Evolutionary conservation across 2,329 filamentous ascomycete genomes (phyloP).

Genomic region (Pestalotiopsis fici): DNA sequence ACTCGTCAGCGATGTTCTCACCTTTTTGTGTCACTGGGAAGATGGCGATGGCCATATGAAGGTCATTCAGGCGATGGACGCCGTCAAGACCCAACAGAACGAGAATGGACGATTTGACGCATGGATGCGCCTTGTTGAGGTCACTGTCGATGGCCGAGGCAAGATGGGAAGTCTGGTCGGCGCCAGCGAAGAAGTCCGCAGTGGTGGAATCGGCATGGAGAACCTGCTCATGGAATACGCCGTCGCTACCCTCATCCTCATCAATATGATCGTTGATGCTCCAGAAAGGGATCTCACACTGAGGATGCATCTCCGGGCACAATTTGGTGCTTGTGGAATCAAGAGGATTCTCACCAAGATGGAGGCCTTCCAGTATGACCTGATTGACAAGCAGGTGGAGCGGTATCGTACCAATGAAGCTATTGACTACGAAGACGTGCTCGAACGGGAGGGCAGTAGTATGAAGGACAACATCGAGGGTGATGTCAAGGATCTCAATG

Average conservation of each 20-base stretch:
- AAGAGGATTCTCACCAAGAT: conserved; percentile 94
- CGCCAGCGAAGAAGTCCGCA: conserved; percentile 93
- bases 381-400: conserved; percentile 98
- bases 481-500: conserved; percentile 87
- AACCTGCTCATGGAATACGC: conserved; percentile 99
- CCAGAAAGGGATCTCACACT: conserved; percentile 87
- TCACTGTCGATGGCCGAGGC: conserved; percentile 92
- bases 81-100: conserved; percentile 82
- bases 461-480: conserved; percentile 86
- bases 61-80: conserved; percentile 90
- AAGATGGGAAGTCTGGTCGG: conserved; percentile 99
- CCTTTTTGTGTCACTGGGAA: conserved; percentile 95
- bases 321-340: conserved; percentile 94
- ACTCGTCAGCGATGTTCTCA: conserved; percentile 92
- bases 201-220: conserved; percentile 97
- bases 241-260: conserved; percentile 87
- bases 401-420: conserved; percentile 91
- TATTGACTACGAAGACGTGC: conserved; percentile 96
- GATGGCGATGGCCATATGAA: conserved; percentile 84
- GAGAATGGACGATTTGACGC: conserved; percentile 96
- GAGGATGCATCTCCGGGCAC: conserved; percentile 89
- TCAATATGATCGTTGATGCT: conserved; percentile 96
- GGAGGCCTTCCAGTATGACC: conserved; percentile 97
- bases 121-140: conserved; percentile 98
- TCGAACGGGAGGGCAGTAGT: conserved; percentile 87